These are phyloP conservation scores for Colletotrichum ledebouriae DNA, from an alignment of 2,329 filamentous ascomycete species.

Conservation along the genomic window DNA sequence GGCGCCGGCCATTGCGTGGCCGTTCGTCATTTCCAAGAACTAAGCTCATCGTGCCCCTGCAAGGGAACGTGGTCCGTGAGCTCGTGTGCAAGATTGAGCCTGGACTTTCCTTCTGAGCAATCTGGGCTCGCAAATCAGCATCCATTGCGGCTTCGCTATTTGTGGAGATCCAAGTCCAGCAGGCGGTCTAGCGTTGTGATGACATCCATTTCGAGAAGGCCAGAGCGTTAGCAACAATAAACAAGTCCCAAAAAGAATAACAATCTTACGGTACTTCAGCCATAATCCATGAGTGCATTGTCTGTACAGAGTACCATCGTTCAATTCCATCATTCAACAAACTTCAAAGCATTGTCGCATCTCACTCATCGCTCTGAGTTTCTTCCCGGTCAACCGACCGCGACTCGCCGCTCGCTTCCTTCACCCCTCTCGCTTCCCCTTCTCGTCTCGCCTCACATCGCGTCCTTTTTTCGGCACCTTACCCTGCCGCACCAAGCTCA, in stretches of 20 bases:
- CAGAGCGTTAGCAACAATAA: conserved; percentile 31
- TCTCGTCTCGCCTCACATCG: conserved; percentile 21
- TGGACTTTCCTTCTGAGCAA: conserved; percentile 27
- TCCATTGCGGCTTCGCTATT: conserved; percentile 10
- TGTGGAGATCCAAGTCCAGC: conserved; percentile 15
- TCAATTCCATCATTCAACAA: neutral
- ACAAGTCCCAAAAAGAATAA: conserved; percentile 22
- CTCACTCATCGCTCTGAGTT: neutral
- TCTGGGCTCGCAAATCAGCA: conserved; percentile 39
- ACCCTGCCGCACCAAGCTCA: conserved; percentile 5
- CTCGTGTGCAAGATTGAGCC: conserved; percentile 32
- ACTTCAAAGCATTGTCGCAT: neutral
- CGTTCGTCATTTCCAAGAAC: conserved; percentile 36
- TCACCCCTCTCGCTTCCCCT: conserved; percentile 12
- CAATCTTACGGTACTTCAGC: conserved; percentile 8
- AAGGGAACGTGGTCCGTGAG: conserved; percentile 24
- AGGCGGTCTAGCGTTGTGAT: conserved; percentile 35
- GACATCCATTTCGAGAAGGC: conserved; percentile 39
- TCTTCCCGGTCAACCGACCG: neutral
- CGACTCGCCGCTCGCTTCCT: conserved; percentile 1
- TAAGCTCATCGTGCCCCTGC: conserved; percentile 39
- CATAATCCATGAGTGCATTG: neutral
- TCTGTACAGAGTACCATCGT: neutral
- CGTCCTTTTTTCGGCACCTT: conserved; percentile 5
- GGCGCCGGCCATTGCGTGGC: conserved; percentile 35